Base-by-base conservation (phyloP, 306 rosid genomes). In the Sicyos edulis region DNA sequence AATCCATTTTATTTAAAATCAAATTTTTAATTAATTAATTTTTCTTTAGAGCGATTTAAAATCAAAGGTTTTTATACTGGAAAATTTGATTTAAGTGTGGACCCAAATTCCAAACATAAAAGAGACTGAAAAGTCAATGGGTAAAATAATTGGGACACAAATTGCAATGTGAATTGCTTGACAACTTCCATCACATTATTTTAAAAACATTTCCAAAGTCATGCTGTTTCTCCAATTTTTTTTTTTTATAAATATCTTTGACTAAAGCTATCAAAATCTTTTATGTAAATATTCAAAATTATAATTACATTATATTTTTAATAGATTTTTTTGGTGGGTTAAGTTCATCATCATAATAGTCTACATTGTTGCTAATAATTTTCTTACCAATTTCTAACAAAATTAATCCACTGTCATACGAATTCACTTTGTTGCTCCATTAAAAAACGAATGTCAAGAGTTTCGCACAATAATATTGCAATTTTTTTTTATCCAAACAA, bases 81-180 rank as follows among this genome's bases (percentile, higher is more conserved):
- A 13, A 26, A 1, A 60, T 10, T 63, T 9, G 12, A 8, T 26
- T 26, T 1, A 32, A 61, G 45, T 13, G 10, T 40, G 32, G 54
- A 10, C 54, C 71, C 54, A 40, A 66, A 66, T 45, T 66, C 6
- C 12, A 66, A 67, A 49, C 11, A 20, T 10, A 32, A 7, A 3
- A 2, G 40, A 8, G 72, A 22, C 72, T 44, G 9, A 44, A 66
- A 20, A 66, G 56, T 67, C 56, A 67, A 45, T 49, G 49, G n/a
- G 20, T 47, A 47, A 67, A 67, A 20, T 13, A 67, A 47, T 47
- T 47, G 40, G 20, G 72, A 67, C 56, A 47, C 56, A 47, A 47
- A 22, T 67, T 47, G n/a, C 57, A 47, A 67, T 67, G 72, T 47
- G 56, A 67, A 67, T 45, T 67, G 72, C 72, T 67, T 67, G 72